These are phyloP conservation scores for Colletotrichum falcatum DNA, from an alignment of 2,329 filamentous ascomycete genomes.

Conservation along the genomic window DNA sequence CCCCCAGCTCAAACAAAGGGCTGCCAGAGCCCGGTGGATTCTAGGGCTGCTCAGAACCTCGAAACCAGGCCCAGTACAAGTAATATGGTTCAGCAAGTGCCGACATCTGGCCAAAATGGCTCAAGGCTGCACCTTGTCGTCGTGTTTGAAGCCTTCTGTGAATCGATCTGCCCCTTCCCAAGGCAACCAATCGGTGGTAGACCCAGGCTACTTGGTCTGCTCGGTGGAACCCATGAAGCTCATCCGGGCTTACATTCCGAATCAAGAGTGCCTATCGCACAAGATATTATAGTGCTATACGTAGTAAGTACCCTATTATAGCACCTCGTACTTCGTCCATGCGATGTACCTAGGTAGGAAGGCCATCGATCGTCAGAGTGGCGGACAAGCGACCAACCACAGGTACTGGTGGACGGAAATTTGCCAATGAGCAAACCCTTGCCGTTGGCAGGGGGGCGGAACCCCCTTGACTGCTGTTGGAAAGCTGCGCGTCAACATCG, in stretches of 20 bases:
- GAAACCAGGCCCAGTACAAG: background rate
- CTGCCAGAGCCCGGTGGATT: background rate
- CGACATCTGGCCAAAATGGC: background rate
- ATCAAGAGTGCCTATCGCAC: background rate
- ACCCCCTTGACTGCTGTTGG: background rate
- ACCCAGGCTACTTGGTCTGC: background rate
- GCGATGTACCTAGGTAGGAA: too few relatives aligned
- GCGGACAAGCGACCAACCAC: background rate
- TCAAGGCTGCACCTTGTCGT: constrained; percentile 15
- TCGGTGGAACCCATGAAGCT: background rate
- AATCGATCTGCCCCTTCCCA: background rate
- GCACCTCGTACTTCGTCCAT: too few relatives aligned
- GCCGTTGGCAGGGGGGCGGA: constrained; percentile 1
- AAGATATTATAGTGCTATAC: background rate
- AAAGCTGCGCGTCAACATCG: constrained; percentile 25
- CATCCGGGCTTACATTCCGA: background rate
- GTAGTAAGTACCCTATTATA: background rate
- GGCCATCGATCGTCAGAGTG: background rate
- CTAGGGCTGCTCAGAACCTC: background rate
- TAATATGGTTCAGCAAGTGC: constrained; percentile 2
- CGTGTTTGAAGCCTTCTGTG: background rate
- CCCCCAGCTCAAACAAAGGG: background rate
- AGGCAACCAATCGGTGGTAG: background rate
- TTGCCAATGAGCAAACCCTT: constrained; percentile 13
- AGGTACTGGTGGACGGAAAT: constrained; percentile 1